phyloP scores from a whole-genome alignment of 805 yeast species.

The Priceomyces fermenticarens region DNA sequence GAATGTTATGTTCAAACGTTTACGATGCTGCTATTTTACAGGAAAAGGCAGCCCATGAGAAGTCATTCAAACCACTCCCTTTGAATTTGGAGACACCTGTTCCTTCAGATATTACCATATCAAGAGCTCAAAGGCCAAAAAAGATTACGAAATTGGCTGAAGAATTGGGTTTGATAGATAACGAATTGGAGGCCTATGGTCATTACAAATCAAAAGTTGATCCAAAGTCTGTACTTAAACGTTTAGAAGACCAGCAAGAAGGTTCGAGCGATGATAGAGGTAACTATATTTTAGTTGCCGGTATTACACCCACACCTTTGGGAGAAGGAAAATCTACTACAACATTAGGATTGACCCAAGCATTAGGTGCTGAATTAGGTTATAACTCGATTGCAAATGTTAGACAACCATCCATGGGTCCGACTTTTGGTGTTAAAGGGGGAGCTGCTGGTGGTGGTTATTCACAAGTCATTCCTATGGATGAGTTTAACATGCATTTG shows the following conservation, averaged over 20 bases:
- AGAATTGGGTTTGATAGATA: constrained; percentile 75
- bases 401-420: constrained; percentile 98
- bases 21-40: constrained; percentile 71
- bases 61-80: constrained; percentile 54
- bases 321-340: constrained; percentile 99
- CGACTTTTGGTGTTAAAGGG: constrained; percentile 97
- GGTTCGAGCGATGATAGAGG: constrained; percentile 66
- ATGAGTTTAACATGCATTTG: constrained; percentile 94
- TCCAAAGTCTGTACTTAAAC: constrained; percentile 31
- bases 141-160: constrained; percentile 68
- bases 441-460: constrained; percentile 99
- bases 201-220: constrained; percentile 86
- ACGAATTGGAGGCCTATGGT: constrained; percentile 87
- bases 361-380: constrained; percentile 85
- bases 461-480: constrained; percentile 98
- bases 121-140: constrained; percentile 86
- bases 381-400: constrained; percentile 88
- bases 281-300: constrained; percentile 87
- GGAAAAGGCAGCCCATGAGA: constrained; percentile 44
- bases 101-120: constrained; percentile 88
- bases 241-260: constrained; percentile 64
- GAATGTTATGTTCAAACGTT: constrained; percentile 87
- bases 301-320: constrained; percentile 96
- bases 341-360: constrained; percentile 95
- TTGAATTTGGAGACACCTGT: constrained; percentile 58